phyloP scores from a whole-genome alignment of 1,139 yeast species.

The Blastobotrys arbuscula region DNA sequence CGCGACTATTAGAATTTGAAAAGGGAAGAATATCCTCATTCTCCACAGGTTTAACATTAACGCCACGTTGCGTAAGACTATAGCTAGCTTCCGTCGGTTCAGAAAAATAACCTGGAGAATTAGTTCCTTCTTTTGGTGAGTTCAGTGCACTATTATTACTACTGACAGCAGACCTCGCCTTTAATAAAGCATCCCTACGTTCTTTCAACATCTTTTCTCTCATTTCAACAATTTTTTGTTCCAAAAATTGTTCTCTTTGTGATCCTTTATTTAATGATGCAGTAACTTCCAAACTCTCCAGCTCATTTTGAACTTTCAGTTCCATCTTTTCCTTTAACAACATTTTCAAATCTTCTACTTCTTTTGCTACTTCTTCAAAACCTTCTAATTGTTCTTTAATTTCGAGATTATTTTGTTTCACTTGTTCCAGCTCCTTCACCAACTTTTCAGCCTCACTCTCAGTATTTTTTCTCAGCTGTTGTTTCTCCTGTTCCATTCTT shows the following conservation, averaged over 20 bases:
- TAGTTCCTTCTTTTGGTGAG: background rate
- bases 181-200: background rate
- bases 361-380: conserved; percentile 13
- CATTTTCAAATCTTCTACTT: conserved; percentile 16
- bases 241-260: background rate
- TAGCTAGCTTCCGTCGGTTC: background rate
- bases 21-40: no score
- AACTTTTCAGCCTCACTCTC: background rate
- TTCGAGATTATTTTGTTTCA: background rate
- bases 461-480: background rate
- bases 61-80: background rate
- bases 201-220: background rate
- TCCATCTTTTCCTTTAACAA: conserved; percentile 13
- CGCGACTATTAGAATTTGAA: no score
- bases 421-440: background rate
- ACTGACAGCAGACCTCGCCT: background rate
- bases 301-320: conserved; percentile 5
- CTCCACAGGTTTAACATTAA: background rate
- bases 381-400: conserved; percentile 13
- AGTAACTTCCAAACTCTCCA: conserved; percentile 7
- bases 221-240: background rate
- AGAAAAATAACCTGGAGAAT: background rate
- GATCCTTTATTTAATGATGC: background rate
- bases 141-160: background rate
- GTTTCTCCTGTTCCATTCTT: background rate